These are phyloP conservation scores for Fusarium nurragi DNA, from an alignment of 2,329 filamentous ascomycete genomes.

Conservation along the genomic window DNA sequence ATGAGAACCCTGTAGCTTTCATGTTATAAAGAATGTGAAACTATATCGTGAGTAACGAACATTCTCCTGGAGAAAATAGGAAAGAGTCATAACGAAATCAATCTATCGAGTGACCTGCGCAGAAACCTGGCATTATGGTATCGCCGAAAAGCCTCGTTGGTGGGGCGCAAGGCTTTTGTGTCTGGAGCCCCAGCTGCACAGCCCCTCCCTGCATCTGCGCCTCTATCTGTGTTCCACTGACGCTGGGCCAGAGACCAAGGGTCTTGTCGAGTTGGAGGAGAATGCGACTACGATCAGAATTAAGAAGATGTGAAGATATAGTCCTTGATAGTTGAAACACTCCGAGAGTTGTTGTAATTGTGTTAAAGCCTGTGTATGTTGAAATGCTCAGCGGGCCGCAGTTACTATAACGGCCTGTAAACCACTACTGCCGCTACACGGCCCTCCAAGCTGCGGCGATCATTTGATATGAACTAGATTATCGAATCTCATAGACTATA, in stretches of 20 bases:
- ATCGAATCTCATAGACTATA: not conserved
- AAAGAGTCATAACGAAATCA: not conserved
- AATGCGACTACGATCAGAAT: not conserved
- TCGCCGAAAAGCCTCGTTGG: conserved; percentile 28
- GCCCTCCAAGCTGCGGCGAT: not conserved
- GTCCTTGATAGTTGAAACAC: rapidly evolving
- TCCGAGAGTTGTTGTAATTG: not conserved
- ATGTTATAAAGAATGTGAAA: not conserved
- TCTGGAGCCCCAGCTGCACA: conserved; percentile 28
- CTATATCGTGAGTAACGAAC: not conserved
- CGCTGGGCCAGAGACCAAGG: conserved; percentile 1
- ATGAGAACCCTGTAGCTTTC: too few relatives aligned
- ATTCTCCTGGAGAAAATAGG: not conserved
- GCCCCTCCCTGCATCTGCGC: conserved; percentile 28
- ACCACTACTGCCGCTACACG: too few relatives aligned
- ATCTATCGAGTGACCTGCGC: not conserved
- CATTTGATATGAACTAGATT: conserved; percentile 1
- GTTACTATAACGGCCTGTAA: not conserved
- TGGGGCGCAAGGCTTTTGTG: conserved; percentile 24
- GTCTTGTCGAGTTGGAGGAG: not conserved
- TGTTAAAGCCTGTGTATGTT: not conserved
- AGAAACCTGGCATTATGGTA: conserved; percentile 15
- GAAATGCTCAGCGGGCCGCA: not conserved
- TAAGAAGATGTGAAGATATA: not conserved
- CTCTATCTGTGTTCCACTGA: conserved; percentile 22